These are phyloP conservation scores for Ramaria rubella DNA, from an alignment of 768 basidiomycete species.

Conservation along the genomic window DNA sequence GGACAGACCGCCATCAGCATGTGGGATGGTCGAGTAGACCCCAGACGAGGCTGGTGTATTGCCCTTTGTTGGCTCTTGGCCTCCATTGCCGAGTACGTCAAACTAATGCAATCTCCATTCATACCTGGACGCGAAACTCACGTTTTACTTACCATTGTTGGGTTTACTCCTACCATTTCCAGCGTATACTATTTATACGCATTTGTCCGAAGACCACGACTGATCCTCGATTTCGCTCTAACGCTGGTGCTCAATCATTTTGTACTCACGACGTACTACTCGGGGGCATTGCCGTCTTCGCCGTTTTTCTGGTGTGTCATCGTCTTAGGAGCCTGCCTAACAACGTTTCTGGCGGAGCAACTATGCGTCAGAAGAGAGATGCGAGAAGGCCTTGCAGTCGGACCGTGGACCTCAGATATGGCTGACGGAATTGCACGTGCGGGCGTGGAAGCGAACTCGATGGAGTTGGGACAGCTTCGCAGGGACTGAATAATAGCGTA, in stretches of 20 bases:
- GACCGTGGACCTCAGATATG: slow-evolving; percentile 33
- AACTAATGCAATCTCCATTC: no score
- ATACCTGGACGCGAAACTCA: background rate
- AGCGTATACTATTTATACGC: slow-evolving; percentile 79
- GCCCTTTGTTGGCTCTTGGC: slow-evolving; percentile 81
- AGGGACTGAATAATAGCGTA: slow-evolving; percentile 60
- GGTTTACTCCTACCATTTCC: slow-evolving; percentile 14
- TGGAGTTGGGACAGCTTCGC: slow-evolving; percentile 45
- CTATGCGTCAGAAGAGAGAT: slow-evolving; percentile 88
- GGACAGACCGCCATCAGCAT: slow-evolving; percentile 32
- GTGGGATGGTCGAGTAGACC: slow-evolving; percentile 70
- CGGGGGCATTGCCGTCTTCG: slow-evolving; percentile 76
- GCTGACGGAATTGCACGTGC: background rate
- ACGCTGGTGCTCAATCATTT: slow-evolving; percentile 90
- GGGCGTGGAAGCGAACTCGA: slow-evolving; percentile 34
- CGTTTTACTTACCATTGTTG: background rate
- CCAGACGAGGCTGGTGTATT: slow-evolving; percentile 84
- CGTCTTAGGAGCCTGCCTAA: slow-evolving; percentile 59
- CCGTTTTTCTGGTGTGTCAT: slow-evolving; percentile 89
- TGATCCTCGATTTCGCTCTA: slow-evolving; percentile 90
- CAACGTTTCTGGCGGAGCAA: slow-evolving; percentile 82
- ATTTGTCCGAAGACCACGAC: slow-evolving; percentile 83
- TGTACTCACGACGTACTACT: slow-evolving; percentile 90
- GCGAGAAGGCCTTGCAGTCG: slow-evolving; percentile 68
- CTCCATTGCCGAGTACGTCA: slow-evolving; percentile 76